Evolutionary conservation across 129 eudicot genomes (phyloP), one percentile per base, ranked within the genome.

Genomic region (Lactuca saligna): DNA sequence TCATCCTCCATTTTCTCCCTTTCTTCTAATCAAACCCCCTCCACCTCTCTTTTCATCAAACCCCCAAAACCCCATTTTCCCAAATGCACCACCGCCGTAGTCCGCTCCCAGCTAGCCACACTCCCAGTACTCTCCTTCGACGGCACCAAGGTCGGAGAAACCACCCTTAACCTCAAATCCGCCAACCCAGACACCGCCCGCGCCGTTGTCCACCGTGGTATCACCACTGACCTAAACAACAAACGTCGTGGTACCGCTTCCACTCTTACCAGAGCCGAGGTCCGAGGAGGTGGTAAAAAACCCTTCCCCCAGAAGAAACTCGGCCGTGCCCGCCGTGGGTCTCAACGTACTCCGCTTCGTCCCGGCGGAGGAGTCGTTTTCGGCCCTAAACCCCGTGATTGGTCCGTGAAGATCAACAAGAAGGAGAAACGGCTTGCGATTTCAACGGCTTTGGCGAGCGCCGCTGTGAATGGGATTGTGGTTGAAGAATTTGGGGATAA

Each of bases 121-220:
- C 90, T 93, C 80, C 98, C 98, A 0, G 31, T 93, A 57, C 88
- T 93, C 86, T 86, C 94, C 14, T 87, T 89, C 86, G 94, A 84
- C 42, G 98, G 98, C 37, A 57, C 81, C 25, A 78, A 87, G 17
- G 54, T 85, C 56, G 98, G 98, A 17, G 84, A 88, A 48, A 76
- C 98, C 35, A 61, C 84, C 3, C 88, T 93, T 58, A 75, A 75
- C 82, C 80, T 93, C 55, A 89, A 85, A 41, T 84, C 98, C 68
- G 98, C 98, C 61, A 80, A 79, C 2, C 85, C 87, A 7, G 91
- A 86, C 16, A 93, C 99, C 39, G 95, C 99, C 13, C 97, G 99
- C 62, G 97, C 99, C 72, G 97, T 93, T 63, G 91, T 93, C 76
- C 99, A 93, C 93, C 97, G 99, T 14, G 99, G 92, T 11, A 67